Evolutionary conservation across 2,329 filamentous ascomycete genomes (phyloP).

Genomic region (Thelonectria discophora): DNA sequence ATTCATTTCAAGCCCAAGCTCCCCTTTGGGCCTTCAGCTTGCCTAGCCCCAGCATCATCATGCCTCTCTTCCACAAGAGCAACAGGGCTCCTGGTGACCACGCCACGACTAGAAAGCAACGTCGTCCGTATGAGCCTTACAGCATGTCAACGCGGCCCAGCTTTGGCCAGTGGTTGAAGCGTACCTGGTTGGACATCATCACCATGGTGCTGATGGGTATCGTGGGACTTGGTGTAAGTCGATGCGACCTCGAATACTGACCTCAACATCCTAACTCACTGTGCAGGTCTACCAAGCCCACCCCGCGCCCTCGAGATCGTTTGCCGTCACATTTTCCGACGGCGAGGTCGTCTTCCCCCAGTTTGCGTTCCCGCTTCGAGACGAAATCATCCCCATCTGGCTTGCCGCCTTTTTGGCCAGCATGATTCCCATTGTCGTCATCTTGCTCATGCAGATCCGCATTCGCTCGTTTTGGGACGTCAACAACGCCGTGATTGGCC

Average conservation of each 20-base stretch:
- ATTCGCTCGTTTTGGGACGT: constrained; percentile 74
- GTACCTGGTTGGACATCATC: constrained; percentile 72
- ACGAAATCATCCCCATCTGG: constrained; percentile 78
- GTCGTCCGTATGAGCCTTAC: constrained; percentile 40
- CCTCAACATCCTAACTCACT: not conserved
- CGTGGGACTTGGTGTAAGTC: constrained; percentile 70
- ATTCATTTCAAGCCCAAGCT: not conserved
- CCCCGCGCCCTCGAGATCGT: constrained; percentile 74
- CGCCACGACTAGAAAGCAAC: not conserved
- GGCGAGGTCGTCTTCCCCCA: constrained; percentile 75
- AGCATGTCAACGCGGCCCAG: constrained; percentile 62
- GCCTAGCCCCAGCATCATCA: not conserved
- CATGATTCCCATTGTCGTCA: constrained; percentile 71
- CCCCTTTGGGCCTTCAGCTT: not conserved
- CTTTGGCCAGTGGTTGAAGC: constrained; percentile 76
- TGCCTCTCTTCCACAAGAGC: constrained; percentile 8
- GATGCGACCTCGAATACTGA: not conserved
- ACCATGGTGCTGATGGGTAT: constrained; percentile 74
- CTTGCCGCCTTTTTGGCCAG: constrained; percentile 71
- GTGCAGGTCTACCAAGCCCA: constrained; percentile 67
- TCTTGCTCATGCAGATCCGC: constrained; percentile 73
- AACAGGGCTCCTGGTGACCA: not conserved
- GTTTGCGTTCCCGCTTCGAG: constrained; percentile 75
- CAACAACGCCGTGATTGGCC: constrained; percentile 75
- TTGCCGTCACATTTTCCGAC: constrained; percentile 72